Conservation (phyloP, 805 yeast species). For the Ogataea pilisensis region DNA sequence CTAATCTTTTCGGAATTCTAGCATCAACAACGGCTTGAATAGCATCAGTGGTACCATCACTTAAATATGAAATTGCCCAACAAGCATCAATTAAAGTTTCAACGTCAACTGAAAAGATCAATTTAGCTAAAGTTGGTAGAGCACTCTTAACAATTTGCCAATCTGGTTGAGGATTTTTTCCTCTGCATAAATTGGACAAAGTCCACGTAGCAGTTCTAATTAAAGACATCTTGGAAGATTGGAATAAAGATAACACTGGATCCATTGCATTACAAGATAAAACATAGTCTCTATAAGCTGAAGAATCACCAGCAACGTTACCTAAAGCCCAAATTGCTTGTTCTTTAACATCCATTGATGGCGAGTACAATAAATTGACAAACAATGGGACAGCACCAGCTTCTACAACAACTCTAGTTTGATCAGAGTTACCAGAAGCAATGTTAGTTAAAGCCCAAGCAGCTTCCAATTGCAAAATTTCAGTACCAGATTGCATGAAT, state of each 20-base stretch:
- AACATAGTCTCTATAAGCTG: conserved; percentile 85
- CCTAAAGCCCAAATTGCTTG: conserved; percentile 99
- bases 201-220: conserved; percentile 99
- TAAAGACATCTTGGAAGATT: conserved; percentile 79
- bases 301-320: conserved; percentile 97
- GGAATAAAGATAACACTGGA: conserved; percentile 77
- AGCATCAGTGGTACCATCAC: conserved; percentile 89
- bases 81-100: conserved; percentile 97
- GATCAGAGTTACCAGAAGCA: conserved; percentile 89
- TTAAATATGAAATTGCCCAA: conserved; percentile 95
- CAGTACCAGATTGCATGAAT: conserved; percentile 77
- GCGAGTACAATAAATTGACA: conserved; percentile 74
- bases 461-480: conserved; percentile 91
- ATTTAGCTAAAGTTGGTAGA: conserved; percentile 85
- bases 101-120: conserved; percentile 84
- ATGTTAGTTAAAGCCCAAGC: conserved; percentile 99
- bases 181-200: conserved; percentile 91
- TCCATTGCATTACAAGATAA: conserved; percentile 81
- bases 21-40: conserved; percentile 97
- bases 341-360: conserved; percentile 88
- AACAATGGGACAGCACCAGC: conserved; percentile 92
- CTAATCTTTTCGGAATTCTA: conserved; percentile 89
- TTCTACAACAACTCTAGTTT: conserved; percentile 86
- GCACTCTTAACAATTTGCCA: conserved; percentile 86
- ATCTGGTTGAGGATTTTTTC: conserved; percentile 93